Base-by-base conservation (phyloP, 1,284 basidiomycete species). In the Sanghuangporus baumii region DNA sequence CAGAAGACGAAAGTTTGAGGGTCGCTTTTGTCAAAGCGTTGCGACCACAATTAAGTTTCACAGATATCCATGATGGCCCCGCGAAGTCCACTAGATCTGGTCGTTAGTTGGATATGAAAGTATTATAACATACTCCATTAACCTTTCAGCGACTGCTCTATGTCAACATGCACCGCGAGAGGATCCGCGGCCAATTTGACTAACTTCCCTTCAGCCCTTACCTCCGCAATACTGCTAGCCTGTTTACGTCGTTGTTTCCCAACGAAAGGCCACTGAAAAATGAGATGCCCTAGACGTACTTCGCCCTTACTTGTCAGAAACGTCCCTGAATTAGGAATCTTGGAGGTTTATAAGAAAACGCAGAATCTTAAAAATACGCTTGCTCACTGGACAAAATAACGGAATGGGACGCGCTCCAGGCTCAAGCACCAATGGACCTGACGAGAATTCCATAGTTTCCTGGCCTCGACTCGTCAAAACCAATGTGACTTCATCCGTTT, bases 351-450 rank as follows among this genome's bases (percentile, higher is more conserved):
- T 26, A 55, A 18, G 38, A 50, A 16, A 36, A 31, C 5, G 26
- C 26, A 31, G 26, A n/a, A 50, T 7, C 8, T 41, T 56, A n/a
- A 4, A 31, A 6, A 26, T n/a, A 40, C 18, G n/a, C 9, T 16
- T 31, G 75, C 86, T 67, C 71, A 93, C 92, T 9, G 88, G 81
- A 67, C 87, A 93, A 67, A 84, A 87, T 47, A 92, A 69, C 0
- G 75, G 79, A 41, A 89, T 66, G 1, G 70, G 67, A n/a, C 81
- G 85, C 51, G 75, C 74, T 11, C 91, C 91, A 0, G 87, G 75
- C 1, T 73, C 67, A 16, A 89, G 71, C 8, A 69, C 71, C 12
- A 76, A 68, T 0, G 74, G 67, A 11, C 72, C 67, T 9, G 75
- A 68, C 1, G 73, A 70, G 70, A 86, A 89, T 65, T 73, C 78